Evolutionary conservation across 371 early-diverging fungal species (phyloP).

Genomic region (Mortierella sp.): DNA sequence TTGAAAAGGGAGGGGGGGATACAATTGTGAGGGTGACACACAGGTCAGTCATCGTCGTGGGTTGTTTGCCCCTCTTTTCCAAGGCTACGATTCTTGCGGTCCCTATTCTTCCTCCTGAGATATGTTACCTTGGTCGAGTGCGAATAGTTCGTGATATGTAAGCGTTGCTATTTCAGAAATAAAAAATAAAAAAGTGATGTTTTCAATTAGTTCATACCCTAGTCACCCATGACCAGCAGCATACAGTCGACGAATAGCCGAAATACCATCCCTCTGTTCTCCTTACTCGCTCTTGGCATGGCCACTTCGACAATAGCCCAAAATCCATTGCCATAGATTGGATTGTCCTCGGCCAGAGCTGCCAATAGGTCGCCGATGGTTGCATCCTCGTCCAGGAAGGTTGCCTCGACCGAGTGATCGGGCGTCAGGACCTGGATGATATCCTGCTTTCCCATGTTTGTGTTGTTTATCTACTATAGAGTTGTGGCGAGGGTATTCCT

Average conservation of each 20-base stretch:
- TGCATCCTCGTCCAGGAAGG: conserved; percentile 58
- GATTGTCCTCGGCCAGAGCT: conserved; percentile 44
- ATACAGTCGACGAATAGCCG: not conserved
- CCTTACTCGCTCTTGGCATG: conserved; percentile 50
- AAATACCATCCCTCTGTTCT: not conserved
- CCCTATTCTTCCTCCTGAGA: not conserved
- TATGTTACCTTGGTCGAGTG: conserved; percentile 52
- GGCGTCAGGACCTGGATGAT: conserved; percentile 59
- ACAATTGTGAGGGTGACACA: not conserved
- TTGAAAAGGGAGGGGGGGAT: too few relatives aligned
- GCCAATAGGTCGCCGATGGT: conserved; percentile 51
- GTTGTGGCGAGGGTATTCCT: not conserved
- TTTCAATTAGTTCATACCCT: not conserved
- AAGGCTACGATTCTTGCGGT: not conserved
- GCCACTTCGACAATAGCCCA: conserved; percentile 56
- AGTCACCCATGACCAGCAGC: not conserved
- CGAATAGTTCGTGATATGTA: conserved; percentile 52
- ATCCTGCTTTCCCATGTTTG: conserved; percentile 59
- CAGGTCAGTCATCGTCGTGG: not conserved
- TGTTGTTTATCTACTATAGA: not conserved
- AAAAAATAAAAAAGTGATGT: not conserved
- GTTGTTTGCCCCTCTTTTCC: not conserved
- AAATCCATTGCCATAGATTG: conserved; percentile 22
- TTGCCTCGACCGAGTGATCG: conserved; percentile 50
- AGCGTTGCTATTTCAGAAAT: conserved; percentile 26